Evolutionary conservation across 2,329 filamentous ascomycete species (phyloP).

Genomic region (Rutstroemia sp.): DNA sequence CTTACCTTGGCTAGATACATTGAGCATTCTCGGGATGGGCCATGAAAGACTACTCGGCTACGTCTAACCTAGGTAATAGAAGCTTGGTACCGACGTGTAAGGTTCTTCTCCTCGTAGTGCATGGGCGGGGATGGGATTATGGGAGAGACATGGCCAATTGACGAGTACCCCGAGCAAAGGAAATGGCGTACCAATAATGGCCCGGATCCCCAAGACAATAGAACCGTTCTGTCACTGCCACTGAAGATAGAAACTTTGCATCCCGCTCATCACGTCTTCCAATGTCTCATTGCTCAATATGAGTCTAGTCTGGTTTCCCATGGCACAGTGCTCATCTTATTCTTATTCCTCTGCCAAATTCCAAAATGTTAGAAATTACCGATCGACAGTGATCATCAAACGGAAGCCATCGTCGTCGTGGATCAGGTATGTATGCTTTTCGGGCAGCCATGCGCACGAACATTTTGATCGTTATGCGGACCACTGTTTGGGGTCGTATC

Average conservation of each 20-base stretch:
- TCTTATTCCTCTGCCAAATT: not conserved
- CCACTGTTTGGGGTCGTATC: constrained; percentile 15
- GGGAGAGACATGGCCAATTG: constrained; percentile 8
- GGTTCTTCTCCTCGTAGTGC: not conserved
- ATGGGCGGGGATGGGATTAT: not conserved
- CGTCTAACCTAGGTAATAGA: not conserved
- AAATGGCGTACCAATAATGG: constrained; percentile 9
- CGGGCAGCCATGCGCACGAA: constrained; percentile 25
- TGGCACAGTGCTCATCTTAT: not conserved
- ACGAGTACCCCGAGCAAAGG: not conserved
- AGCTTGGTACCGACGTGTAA: not conserved
- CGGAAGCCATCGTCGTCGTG: constrained; percentile 9
- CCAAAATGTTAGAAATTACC: not conserved
- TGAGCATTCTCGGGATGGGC: too few relatives aligned
- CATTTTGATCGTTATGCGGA: constrained; percentile 11
- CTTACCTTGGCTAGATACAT: too few relatives aligned
- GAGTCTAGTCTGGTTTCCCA: not conserved
- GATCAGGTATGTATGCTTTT: constrained; percentile 24
- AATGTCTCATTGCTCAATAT: constrained; percentile 3
- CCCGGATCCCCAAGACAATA: not conserved
- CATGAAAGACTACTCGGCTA: too few relatives aligned
- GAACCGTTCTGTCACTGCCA: not conserved
- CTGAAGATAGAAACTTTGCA: not conserved
- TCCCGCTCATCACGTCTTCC: constrained; percentile 2
- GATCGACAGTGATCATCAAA: constrained; percentile 7